Conservation (phyloP, 192 early-diverging fungal genomes). For the Linnemannia schmuckeri region DNA sequence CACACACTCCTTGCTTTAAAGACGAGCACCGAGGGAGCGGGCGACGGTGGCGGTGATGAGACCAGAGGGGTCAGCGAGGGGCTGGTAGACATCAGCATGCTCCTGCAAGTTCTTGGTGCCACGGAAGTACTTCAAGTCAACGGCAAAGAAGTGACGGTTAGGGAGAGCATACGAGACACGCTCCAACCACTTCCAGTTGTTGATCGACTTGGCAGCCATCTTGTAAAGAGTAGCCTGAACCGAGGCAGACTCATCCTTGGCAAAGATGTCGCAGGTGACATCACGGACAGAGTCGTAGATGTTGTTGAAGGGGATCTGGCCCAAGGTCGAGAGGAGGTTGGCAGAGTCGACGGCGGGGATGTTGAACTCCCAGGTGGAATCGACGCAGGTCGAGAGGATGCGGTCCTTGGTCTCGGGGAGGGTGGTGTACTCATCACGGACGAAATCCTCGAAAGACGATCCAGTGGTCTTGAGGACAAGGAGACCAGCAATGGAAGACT, state of each 20-base stretch:
- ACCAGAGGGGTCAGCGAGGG: slow-evolving; percentile 80
- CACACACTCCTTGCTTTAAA: slow-evolving; percentile 10
- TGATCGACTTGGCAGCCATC: slow-evolving; percentile 77
- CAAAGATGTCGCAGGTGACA: slow-evolving; percentile 79
- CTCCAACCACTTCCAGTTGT: slow-evolving; percentile 68
- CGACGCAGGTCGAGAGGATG: slow-evolving; percentile 81
- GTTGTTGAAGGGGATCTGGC: slow-evolving; percentile 63
- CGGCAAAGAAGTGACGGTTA: slow-evolving; percentile 83
- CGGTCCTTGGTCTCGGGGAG: slow-evolving; percentile 81
- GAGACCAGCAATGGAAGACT: slow-evolving; percentile 77
- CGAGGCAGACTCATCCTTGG: slow-evolving; percentile 80
- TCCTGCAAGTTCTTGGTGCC: slow-evolving; percentile 77
- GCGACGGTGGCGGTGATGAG: slow-evolving; percentile 78
- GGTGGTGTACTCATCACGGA: slow-evolving; percentile 81
- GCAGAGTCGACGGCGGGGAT: slow-evolving; percentile 24
- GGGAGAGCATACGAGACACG: slow-evolving; percentile 80
- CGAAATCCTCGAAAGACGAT: slow-evolving; percentile 81
- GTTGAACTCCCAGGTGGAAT: slow-evolving; percentile 74
- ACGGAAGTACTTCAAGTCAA: slow-evolving; percentile 76
- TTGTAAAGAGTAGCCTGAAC: slow-evolving; percentile 87
- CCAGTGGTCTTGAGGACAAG: slow-evolving; percentile 88
- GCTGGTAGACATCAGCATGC: slow-evolving; percentile 80
- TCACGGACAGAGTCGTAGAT: slow-evolving; percentile 71
- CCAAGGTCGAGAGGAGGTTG: slow-evolving; percentile 31
- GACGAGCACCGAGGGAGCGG: slow-evolving; percentile 54